A percentile compares a stretch with the other conserved stretches of the same genome.
phyloP scores from a whole-genome alignment of 306 rosid genomes.

The Begonia loranthoides region DNA sequence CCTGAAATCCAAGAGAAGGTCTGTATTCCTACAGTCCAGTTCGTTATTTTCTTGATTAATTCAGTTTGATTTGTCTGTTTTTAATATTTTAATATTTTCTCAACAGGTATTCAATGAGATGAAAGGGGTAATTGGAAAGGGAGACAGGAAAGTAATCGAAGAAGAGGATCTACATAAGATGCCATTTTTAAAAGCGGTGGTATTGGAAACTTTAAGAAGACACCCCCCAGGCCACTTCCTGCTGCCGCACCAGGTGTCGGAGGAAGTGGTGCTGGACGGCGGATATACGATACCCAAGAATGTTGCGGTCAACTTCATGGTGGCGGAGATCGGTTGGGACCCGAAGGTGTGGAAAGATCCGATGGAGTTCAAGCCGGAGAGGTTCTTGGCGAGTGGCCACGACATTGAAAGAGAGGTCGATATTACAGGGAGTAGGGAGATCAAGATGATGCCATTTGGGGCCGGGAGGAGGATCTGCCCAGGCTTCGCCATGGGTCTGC shows the following conservation, averaged over 20 bases:
- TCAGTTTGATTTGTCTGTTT: too few relatives aligned
- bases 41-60: too few relatives aligned
- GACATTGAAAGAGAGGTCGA: constrained; percentile 3
- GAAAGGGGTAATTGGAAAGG: not conserved
- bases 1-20: constrained; percentile 2
- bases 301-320: constrained; percentile 8
- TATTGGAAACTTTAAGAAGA: not conserved
- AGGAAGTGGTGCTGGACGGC: constrained; percentile 4
- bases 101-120: not conserved
- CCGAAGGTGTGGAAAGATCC: constrained; percentile 2
- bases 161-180: constrained; percentile 2
- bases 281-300: constrained; percentile 4
- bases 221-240: constrained; percentile 1
- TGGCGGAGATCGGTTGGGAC: constrained; percentile 10
- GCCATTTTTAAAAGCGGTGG: constrained; percentile 1
- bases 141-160: not conserved
- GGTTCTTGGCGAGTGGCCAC: not conserved
- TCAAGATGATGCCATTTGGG: constrained; percentile 14
- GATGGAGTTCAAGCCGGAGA: constrained; percentile 6
- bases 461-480: constrained; percentile 10
- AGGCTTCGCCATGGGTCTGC: constrained; percentile 3
- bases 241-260: not conserved
- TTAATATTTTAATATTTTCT: too few relatives aligned
- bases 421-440: constrained; percentile 7
- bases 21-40: too few relatives aligned